phyloP scores from a whole-genome alignment of 2,329 filamentous ascomycete genomes.

The Epichloe scottii region DNA sequence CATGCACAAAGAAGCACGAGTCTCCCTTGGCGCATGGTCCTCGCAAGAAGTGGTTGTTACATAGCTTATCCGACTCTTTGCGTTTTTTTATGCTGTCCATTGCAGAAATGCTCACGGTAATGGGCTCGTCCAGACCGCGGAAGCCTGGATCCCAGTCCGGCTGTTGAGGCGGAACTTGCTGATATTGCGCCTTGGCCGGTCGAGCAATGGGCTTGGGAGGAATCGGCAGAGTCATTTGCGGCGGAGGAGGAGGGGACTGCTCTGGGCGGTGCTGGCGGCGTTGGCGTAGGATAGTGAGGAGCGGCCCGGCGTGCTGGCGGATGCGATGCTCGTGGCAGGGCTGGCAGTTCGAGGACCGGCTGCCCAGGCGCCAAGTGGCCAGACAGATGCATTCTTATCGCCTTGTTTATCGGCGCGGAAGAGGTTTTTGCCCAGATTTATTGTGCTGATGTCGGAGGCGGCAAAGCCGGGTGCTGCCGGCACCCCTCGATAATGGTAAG shows the following conservation, averaged over 20 bases:
- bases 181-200: constrained; percentile 8
- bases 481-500: constrained; percentile 43
- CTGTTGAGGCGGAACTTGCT: constrained; percentile 17
- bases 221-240: constrained; percentile 28
- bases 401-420: constrained; percentile 43
- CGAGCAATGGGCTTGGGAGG: constrained; percentile 13
- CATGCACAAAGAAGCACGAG: constrained; percentile 45
- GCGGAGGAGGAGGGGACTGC: constrained; percentile 21
- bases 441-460: constrained; percentile 32
- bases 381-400: constrained; percentile 12
- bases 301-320: constrained; percentile 4
- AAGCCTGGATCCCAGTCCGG: constrained; percentile 38
- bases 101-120: constrained; percentile 30
- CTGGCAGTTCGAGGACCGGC: constrained; percentile 7
- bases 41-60: constrained; percentile 49
- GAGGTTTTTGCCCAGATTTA: constrained; percentile 32
- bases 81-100: constrained; percentile 45
- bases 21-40: constrained; percentile 42
- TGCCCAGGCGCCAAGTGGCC: constrained; percentile 9
- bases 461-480: constrained; percentile 37
- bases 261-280: constrained; percentile 25
- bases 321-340: constrained; percentile 8
- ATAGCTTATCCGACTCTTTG: constrained; percentile 42
- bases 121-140: constrained; percentile 41
- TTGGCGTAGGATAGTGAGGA: constrained; percentile 26